Base-by-base conservation (phyloP, 306 rosid species). In the Abrus pulchellus region DNA sequence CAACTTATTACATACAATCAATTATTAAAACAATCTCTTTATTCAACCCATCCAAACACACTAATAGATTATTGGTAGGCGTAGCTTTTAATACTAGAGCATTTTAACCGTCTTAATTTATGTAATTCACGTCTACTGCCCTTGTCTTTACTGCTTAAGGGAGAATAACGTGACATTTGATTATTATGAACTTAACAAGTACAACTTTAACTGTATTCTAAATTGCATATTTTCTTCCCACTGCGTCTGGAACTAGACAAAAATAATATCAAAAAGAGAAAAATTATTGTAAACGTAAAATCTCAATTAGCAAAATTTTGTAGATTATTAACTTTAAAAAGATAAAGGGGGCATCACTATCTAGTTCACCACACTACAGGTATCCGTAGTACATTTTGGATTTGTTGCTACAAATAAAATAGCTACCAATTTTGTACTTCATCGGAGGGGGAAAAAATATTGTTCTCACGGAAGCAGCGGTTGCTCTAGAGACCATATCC, bases 401-500 rank as follows among this genome's bases (percentile, higher is more conserved):
- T 63, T 63, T 49, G 38, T 38, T 72, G 71, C 65, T 50, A 72
- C 36, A 45, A 80, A 69, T 11, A 47, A 52, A 34, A 67, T 45
- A 44, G 32, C 76, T 77, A 54, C 79, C 80, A 61, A 72, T 55
- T 75, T 14, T 44, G 81, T 50, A 67, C 54, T 34, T 6, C 68
- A 34, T 72, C 72, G 7, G 33, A 27, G 27, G 57, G n/a, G 2
- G 7, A 55, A 80, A 73, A 43, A 34, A 71, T 30, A 9, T 1
- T 5, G 44, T 5, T 61, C 78, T 68, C 76, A 5, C 30, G 8
- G 27, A 12, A 28, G 68, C 54, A 2, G 40, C 50, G 4, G 10
- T 44, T 14, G 28, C 69, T 79, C 84, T 85, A 92, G 28, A 83
- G 32, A 53, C 97, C 97, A 5, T 87, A 92, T 65, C 97, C 97